phyloP scores from a whole-genome alignment of 2,329 filamentous ascomycete species.

The Fusarium avenaceum region DNA sequence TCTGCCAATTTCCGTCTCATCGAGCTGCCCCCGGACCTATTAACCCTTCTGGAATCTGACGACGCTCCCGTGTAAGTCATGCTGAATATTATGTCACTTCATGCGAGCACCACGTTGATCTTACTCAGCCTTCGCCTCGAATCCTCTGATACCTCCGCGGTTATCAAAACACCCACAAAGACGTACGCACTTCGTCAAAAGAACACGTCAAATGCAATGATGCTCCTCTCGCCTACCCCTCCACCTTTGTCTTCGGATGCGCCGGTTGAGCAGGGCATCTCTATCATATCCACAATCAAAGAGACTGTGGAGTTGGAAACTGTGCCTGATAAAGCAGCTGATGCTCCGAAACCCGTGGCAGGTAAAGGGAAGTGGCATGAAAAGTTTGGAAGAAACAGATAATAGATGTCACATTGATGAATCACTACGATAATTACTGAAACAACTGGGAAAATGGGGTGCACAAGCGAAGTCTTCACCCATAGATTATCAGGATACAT shows the following conservation, averaged over 20 bases:
- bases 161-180: slow-evolving; percentile 65
- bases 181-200: slow-evolving; percentile 74
- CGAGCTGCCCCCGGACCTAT: slow-evolving; percentile 72
- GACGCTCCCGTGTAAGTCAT: slow-evolving; percentile 65
- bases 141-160: slow-evolving; percentile 63
- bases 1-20: slow-evolving; percentile 70
- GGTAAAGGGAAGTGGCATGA: slow-evolving; percentile 71
- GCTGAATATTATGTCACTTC: neutral
- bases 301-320: slow-evolving; percentile 73
- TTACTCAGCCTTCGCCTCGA: slow-evolving; percentile 61
- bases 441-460: neutral
- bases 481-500: neutral
- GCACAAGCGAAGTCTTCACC: neutral
- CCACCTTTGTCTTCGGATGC: slow-evolving; percentile 7
- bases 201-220: slow-evolving; percentile 76
- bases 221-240: slow-evolving; percentile 59
- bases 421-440: neutral
- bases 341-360: slow-evolving; percentile 46
- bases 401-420: neutral
- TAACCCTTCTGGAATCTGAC: slow-evolving; percentile 67
- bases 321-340: slow-evolving; percentile 54
- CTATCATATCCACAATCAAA: slow-evolving; percentile 68
- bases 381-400: slow-evolving; percentile 66
- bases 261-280: slow-evolving; percentile 55
- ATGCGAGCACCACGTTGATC: neutral